phyloP scores from a whole-genome alignment of 805 yeast species.

The Saturnispora gosingensis region DNA sequence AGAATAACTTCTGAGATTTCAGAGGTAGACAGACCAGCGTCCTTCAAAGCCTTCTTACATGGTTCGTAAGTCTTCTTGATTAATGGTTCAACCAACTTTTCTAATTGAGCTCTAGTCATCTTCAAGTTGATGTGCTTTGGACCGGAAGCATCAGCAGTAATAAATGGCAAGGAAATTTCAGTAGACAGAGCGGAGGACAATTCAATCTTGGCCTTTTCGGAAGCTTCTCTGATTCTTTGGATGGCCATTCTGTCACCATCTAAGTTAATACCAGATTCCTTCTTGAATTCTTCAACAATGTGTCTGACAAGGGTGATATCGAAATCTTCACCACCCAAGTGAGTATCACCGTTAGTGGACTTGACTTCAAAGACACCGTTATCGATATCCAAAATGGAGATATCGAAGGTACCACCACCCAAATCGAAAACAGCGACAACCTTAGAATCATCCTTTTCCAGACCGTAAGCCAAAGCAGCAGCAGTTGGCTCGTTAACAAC shows the following conservation, averaged over 20 bases:
- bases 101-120: conserved; percentile 60
- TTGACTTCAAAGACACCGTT: conserved; percentile 97
- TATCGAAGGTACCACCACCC: conserved; percentile 99
- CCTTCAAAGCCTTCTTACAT: conserved; percentile 63
- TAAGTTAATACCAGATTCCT: conserved; percentile 46
- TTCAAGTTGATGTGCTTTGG: conserved; percentile 33
- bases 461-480: conserved; percentile 91
- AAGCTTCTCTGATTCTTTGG: conserved; percentile 71
- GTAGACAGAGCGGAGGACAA: conserved; percentile 56
- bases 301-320: conserved; percentile 79
- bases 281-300: conserved; percentile 49
- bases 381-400: conserved; percentile 91
- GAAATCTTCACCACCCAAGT: conserved; percentile 88
- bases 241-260: conserved; percentile 46
- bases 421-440: conserved; percentile 90
- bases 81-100: conserved; percentile 53
- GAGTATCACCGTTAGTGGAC: conserved; percentile 95
- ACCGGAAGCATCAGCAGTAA: conserved; percentile 38
- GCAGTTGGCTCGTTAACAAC: conserved; percentile 90
- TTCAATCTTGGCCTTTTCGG: conserved; percentile 70
- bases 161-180: conserved; percentile 61
- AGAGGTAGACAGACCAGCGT: conserved; percentile 55
- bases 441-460: conserved; percentile 54
- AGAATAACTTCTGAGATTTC: conserved; percentile 68
- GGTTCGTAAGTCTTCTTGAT: conserved; percentile 64